A percentile compares a stretch with the other conserved stretches of the same genome.
These are phyloP conservation scores for Tulasnella sp. DNA, from an alignment of 768 basidiomycete genomes.

Conservation along the genomic window DNA sequence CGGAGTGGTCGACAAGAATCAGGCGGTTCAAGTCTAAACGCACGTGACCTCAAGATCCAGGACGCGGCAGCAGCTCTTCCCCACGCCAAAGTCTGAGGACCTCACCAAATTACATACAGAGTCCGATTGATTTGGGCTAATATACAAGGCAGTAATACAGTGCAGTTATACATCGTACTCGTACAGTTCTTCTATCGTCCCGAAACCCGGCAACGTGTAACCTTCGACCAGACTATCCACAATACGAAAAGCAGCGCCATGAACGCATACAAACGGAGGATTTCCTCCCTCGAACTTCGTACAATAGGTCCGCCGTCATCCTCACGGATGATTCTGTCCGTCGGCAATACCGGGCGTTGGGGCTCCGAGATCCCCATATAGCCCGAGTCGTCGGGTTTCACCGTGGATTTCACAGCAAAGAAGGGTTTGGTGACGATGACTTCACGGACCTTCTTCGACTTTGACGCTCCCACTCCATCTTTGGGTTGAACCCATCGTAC, in stretches of 20 bases:
- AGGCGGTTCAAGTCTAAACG: conserved; percentile 1
- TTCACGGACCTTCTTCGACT: background rate
- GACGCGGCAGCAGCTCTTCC: background rate
- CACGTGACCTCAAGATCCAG: background rate
- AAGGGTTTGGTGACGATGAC: background rate
- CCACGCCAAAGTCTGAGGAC: background rate
- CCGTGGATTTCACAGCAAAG: background rate
- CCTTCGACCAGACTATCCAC: background rate
- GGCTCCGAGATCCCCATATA: background rate
- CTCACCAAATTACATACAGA: background rate
- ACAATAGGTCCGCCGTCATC: background rate
- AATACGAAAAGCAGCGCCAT: background rate
- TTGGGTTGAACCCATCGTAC: background rate
- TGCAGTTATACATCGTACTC: background rate
- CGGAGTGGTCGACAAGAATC: conserved; percentile 2
- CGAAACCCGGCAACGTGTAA: background rate
- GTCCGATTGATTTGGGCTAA: background rate
- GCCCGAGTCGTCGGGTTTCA: background rate
- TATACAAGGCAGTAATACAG: background rate
- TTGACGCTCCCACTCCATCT: background rate
- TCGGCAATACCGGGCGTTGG: background rate
- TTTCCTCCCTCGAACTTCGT: background rate
- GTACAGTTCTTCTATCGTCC: background rate
- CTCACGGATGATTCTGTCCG: background rate
- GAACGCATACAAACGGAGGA: background rate